Percentiles rank a stretch among this genome's conserved stretches.
Evolutionary conservation across 306 rosid species (phyloP).

Genomic region (Erythrophleum fordii): DNA sequence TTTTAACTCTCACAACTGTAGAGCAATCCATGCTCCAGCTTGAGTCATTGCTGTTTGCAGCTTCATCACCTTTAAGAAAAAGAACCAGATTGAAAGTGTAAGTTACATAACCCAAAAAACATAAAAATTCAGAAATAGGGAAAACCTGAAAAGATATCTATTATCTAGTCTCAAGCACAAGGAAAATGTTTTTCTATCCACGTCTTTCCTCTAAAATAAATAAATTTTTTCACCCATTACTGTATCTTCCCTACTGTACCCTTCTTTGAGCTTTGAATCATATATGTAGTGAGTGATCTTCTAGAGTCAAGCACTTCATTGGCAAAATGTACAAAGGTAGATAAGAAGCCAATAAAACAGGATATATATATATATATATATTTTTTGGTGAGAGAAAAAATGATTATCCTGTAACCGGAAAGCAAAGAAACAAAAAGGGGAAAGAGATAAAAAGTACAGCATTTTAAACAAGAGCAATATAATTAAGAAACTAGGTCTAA

Average conservation of each 20-base stretch:
- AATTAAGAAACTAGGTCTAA: conserved; percentile 16
- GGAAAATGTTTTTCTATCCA: conserved; percentile 14
- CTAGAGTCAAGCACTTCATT: not conserved
- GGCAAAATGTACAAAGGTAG: not conserved
- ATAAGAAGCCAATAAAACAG: not conserved
- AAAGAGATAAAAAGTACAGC: not conserved
- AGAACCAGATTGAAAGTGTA: not conserved
- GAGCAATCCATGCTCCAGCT: conserved; percentile 78
- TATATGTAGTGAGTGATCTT: not conserved
- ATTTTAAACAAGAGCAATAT: not conserved
- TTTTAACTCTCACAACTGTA: conserved; percentile 73
- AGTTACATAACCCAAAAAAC: not conserved
- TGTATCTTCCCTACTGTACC: not conserved
- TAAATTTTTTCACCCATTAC: not conserved
- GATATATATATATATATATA: no score
- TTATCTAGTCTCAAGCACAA: conserved; percentile 22
- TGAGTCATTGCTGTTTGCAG: conserved; percentile 60
- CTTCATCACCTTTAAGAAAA: conserved; percentile 75
- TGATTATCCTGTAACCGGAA: no score
- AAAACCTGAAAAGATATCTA: not conserved
- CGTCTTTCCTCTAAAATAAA: not conserved
- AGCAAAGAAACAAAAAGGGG: not conserved
- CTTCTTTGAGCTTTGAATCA: not conserved
- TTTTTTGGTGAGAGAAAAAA: no score
- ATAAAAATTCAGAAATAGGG: not conserved